Evolutionary conservation across 208 protist genomes (phyloP).

Genomic region (Leishmania mexicana): DNA sequence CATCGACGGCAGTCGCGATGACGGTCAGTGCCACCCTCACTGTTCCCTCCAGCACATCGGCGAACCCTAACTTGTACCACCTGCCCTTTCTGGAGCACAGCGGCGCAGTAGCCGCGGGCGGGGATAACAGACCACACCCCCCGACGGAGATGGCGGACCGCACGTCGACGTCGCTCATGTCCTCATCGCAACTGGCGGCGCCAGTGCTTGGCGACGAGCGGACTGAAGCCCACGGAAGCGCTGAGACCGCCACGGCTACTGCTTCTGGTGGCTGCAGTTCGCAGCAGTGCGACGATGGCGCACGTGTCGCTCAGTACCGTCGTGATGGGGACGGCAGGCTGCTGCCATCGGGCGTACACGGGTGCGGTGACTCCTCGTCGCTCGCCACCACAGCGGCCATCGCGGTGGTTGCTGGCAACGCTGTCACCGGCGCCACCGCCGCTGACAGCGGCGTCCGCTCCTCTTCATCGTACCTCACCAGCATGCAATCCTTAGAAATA

Average conservation of each 20-base stretch:
- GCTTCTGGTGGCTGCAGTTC: neutral
- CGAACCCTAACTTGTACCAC: slow-evolving; percentile 13
- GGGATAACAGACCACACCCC: no score
- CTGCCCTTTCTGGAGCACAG: slow-evolving; percentile 13
- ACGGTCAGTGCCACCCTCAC: neutral
- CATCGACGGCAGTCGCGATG: neutral
- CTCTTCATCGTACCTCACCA: slow-evolving; percentile 7
- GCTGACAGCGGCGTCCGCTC: slow-evolving; percentile 5
- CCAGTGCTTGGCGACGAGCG: neutral
- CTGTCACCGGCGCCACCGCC: neutral
- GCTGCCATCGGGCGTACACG: neutral
- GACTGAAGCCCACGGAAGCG: neutral
- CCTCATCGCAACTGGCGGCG: neutral
- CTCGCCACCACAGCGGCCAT: neutral
- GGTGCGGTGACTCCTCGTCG: neutral
- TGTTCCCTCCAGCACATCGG: neutral
- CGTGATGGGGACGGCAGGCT: neutral
- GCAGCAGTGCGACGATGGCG: neutral
- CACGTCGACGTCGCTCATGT: slow-evolving; percentile 8
- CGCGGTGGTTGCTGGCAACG: neutral
- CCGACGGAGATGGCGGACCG: neutral
- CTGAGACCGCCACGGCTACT: neutral
- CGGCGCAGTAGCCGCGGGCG: neutral
- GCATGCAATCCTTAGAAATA: slow-evolving; percentile 3
- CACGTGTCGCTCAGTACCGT: neutral